Evolutionary conservation across 352 stramenopile species (phyloP).

Genomic region (Globisporangium heterothallicum): DNA sequence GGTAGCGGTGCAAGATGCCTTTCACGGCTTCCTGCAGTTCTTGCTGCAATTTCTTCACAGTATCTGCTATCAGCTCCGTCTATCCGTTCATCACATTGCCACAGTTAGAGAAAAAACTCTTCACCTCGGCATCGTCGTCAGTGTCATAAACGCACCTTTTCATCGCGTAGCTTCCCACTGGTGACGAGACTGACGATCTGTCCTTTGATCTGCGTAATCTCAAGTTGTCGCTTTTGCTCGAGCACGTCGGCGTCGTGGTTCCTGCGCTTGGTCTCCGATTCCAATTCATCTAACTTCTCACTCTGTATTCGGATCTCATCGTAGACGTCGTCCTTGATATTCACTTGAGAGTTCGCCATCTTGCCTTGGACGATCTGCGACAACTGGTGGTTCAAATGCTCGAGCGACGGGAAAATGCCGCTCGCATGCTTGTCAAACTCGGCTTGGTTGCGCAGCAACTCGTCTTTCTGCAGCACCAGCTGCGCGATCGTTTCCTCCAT

Average conservation of each 20-base stretch:
- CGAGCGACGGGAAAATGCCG: conserved; percentile 74
- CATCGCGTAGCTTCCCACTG: conserved; percentile 58
- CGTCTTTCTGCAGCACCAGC: conserved; percentile 73
- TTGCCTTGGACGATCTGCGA: conserved; percentile 75
- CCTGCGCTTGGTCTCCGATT: conserved; percentile 56
- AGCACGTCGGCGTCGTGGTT: conserved; percentile 76
- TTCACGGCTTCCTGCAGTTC: conserved; percentile 58
- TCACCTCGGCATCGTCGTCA: neutral
- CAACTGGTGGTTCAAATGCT: conserved; percentile 73
- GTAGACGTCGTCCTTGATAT: conserved; percentile 61
- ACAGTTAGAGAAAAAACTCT: neutral
- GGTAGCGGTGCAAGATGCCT: conserved; percentile 45
- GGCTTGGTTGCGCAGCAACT: conserved; percentile 64
- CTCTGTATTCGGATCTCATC: conserved; percentile 69
- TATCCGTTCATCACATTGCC: conserved; percentile 6
- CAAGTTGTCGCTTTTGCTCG: conserved; percentile 63
- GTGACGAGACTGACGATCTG: conserved; percentile 66
- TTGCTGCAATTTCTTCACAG: conserved; percentile 54
- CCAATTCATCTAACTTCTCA: conserved; percentile 68
- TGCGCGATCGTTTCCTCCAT: conserved; percentile 79
- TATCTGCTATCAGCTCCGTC: conserved; percentile 46
- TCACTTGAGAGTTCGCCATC: conserved; percentile 38
- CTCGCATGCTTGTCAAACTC: conserved; percentile 84
- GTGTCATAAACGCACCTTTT: conserved; percentile 29
- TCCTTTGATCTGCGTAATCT: conserved; percentile 72